Percentiles rank a stretch among this genome's conserved stretches.
Evolutionary conservation across 148 eudicot species (phyloP).

Genomic region (Rheum nobile): DNA sequence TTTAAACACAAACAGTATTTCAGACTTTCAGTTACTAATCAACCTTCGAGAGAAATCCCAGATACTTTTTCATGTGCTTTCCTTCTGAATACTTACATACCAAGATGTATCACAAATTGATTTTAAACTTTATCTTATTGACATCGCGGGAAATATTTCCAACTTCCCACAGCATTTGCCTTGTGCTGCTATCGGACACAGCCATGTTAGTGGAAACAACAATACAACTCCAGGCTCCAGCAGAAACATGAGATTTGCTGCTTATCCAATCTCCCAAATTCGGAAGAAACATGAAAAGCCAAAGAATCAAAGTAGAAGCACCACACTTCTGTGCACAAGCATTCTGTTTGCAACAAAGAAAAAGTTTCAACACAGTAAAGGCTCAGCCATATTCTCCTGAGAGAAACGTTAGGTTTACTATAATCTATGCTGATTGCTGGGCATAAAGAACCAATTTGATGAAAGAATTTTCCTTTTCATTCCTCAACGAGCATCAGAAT

Average conservation of each 20-base stretch:
- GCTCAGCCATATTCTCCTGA: slow-evolving; percentile 10
- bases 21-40: background rate
- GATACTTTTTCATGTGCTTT: background rate
- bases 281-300: background rate
- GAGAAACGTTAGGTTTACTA: slow-evolving; percentile 14
- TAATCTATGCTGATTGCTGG: slow-evolving; percentile 12
- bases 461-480: slow-evolving; percentile 15
- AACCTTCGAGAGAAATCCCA: background rate
- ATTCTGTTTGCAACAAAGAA: background rate
- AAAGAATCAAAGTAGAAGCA: slow-evolving; percentile 11
- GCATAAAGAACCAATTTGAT: slow-evolving; percentile 20
- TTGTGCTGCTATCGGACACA: background rate
- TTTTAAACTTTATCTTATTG: background rate
- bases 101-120: background rate
- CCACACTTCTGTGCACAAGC: slow-evolving; percentile 3
- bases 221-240: background rate
- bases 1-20: background rate
- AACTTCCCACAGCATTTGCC: background rate
- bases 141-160: background rate
- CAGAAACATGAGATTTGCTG: background rate
- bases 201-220: background rate
- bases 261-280: background rate
- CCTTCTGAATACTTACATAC: background rate
- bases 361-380: slow-evolving; percentile 7
- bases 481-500: slow-evolving; percentile 43